Base-by-base conservation (phyloP, 768 basidiomycete genomes). In the Rhizopogon rudus region DNA sequence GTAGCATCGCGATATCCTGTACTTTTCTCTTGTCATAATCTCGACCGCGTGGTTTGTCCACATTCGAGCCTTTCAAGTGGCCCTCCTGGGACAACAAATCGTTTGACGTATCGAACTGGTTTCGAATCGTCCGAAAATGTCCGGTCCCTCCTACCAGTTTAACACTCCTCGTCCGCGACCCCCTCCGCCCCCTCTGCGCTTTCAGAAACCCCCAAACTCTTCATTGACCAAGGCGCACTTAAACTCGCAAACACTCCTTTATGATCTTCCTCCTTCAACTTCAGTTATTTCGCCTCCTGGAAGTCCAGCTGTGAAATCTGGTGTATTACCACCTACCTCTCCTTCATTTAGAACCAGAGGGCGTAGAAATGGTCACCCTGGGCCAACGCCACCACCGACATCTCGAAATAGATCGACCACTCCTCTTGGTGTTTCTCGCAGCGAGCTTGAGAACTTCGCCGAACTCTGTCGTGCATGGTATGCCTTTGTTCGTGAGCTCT, bases 391-490 rank as follows among this genome's bases (percentile, higher is more conserved):
- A 5, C 82, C 83, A 7, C 83, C 84, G 5, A 77, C 75, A 31
- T 71, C 69, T 51, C 79, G 85, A 40, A 82, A 84, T 62, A 81
- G 87, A 58, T 88, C 87, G 17, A 71, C 78, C 4, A 90, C 88
- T 31, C 88, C 90, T 1, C 75, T 81, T n/a, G 83, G 81, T 9
- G 81, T 83, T 25, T 73, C 79, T 20, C 75, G 80, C 48, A 84
- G 75, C 59, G 91, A 93, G 62, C 74, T 93, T 25, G 91, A 93
- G 66, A 77, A 78, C 52, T 93, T 93, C 63, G 87, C 87, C 16
- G 84, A 84, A 55, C 75, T 81, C 54, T 93, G 91, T 71, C 81
- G 84, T 29, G 80, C 84, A 67, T 93, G 91, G 91, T 92, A 66
- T 60, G 76, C 70, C 51, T 46, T 41, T 31, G 45, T 22, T 39